phyloP scores from a whole-genome alignment of 2,329 filamentous ascomycete species.

The Pseudocercospora cruenta region DNA sequence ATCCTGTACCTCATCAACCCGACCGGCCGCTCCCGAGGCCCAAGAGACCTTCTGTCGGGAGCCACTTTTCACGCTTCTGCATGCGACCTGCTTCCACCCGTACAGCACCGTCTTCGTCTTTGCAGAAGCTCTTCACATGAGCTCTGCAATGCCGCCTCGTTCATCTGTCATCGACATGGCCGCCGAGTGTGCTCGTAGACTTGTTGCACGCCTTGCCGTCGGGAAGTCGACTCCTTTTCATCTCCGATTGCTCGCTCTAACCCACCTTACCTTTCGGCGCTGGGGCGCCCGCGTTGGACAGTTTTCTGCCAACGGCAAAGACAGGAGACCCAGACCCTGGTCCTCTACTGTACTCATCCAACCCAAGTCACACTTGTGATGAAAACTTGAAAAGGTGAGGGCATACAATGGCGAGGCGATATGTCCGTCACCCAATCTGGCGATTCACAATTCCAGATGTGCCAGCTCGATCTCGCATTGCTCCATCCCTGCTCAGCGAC shows the following conservation, averaged over 20 bases:
- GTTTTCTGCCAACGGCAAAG: slow-evolving; percentile 3
- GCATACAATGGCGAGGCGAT: neutral
- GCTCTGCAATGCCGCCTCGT: neutral
- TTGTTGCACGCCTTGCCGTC: neutral
- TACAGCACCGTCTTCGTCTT: neutral
- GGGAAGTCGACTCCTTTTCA: slow-evolving; percentile 3
- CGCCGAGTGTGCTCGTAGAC: neutral
- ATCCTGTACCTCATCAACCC: too few species aligned
- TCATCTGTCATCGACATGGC: neutral
- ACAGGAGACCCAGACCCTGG: neutral
- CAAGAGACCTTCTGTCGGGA: too few species aligned
- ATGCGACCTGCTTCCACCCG: neutral
- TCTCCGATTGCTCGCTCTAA: slow-evolving; percentile 7
- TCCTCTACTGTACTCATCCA: neutral
- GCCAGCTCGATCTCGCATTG: neutral
- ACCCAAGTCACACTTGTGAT: neutral
- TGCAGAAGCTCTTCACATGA: neutral
- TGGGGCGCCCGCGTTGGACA: slow-evolving; percentile 3
- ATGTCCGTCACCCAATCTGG: neutral
- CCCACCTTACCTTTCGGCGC: too few species aligned
- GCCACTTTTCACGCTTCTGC: too few species aligned
- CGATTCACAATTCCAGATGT: neutral
- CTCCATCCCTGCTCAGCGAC: neutral
- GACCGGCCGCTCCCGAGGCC: too few species aligned
- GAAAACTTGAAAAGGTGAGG: neutral